Base-by-base conservation (phyloP, 257 asterid genomes). In the Thymus quinquecostatus region DNA sequence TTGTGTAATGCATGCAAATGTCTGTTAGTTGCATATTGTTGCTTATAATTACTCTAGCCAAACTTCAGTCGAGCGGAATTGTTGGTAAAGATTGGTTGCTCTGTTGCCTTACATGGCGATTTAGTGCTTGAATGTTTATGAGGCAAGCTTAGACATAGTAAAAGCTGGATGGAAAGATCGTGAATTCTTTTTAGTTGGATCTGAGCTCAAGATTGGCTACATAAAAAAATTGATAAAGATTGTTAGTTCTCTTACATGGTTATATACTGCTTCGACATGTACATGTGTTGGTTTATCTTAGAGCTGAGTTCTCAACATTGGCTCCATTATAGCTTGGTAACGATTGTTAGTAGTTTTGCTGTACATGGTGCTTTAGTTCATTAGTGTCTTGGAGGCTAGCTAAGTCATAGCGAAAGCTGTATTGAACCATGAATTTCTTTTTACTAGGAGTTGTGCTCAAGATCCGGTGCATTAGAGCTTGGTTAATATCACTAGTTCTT, bases 51-150 rank as follows among this genome's bases (percentile, higher is more conserved):
- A 67, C 59, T 60, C 45, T 30, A 13, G 38, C 60, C 32, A 57
- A 4, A 76, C 68, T 56, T 70, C 72, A 47, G 7, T 33, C 6
- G 14, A 59, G 55, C 49, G 65, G 70, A 58, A 45, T 63, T 56
- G 3, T 62, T 32, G 75, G 49, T 59, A 14, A 67, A 48, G 55
- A 28, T 29, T 11, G 3, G 27, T 45, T 41, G 41, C 3, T 65
- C 34, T 40, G 36, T 47, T 33, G 32, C 60, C 32, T 9, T 41
- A 44, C 33, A 49, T 60, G 13, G 58, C 11, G 8, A 10, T 69
- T 61, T 69, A 2, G 45, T 21, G 54, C 49, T 30, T 63, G 6
- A 55, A 57, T 13, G 43, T 8, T 48, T 6, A 36, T n/a, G 8
- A 34, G 69, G 54, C 29, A 53, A 43, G 40, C 34, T 51, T 8